Base-by-base conservation (phyloP, 2,329 filamentous ascomycete species). In the Ophiognomonia clavigignenti-juglandacearum region DNA sequence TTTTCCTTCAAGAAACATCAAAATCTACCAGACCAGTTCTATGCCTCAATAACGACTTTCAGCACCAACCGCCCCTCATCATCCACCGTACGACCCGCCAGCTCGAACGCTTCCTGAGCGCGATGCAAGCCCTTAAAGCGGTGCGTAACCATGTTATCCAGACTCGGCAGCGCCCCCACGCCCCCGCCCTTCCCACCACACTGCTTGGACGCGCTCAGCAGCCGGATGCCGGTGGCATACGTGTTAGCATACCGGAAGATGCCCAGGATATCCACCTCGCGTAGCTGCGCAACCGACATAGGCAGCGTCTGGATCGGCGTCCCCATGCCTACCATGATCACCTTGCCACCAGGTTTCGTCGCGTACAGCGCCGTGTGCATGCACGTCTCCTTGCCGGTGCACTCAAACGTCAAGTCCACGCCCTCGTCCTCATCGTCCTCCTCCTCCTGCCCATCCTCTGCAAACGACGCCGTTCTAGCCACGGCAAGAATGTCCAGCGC, bases 271-370 rank as follows among this genome's bases (percentile, higher is more conserved):
- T 90, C 86, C 36, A 90, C 82, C 66, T 91, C 86, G 31, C 85
- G 77, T 23, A 88, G 70, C 32, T 86, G 83, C 3, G 85, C 85
- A 5, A 83, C 82, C 7, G 82, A 86, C 38, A 91, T 70, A 1
- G 85, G 85, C 2, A 90, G 72, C 0, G 84, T 88, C 62, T 89
- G 85, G 43, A 88, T 77, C 0, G 86, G 85, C 5, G 79, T 86
- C 31, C 86, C 86, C 86, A 90, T 90, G 44, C 86, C 86, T 20
- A 91, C 85, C 62, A 90, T 82, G 62, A 90, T 75, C 40, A 89
- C 73, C 56, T 83, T 84, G 16, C 86, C 86, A 22, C 86, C 86
- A 0, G 85, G 74, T 48, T 75, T 75, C 9, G 85, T 83, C 3
- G 83, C 83, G 55, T 85, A 89, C 18, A 90, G 78, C n/a, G 80